Percentiles rank a stretch among this genome's conserved stretches.
Conservation (phyloP, 1,284 basidiomycete species). For the Omphalotus olearius region DNA sequence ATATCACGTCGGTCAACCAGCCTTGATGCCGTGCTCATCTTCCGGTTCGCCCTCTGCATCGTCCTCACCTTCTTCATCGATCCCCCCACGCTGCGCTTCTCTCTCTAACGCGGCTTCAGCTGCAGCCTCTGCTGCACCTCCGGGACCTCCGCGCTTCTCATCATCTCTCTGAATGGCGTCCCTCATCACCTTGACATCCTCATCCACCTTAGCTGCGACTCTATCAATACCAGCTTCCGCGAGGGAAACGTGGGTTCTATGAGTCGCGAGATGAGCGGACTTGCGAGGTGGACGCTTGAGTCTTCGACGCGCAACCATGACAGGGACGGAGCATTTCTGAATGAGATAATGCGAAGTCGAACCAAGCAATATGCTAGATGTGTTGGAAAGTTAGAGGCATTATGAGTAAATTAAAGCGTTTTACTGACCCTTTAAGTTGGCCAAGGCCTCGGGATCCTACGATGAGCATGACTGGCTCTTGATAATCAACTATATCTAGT, state of each 20-base stretch:
- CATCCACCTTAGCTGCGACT: slow-evolving; percentile 68
- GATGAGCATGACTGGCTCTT: slow-evolving; percentile 90
- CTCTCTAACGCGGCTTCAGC: slow-evolving; percentile 7
- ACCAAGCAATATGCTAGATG: slow-evolving; percentile 82
- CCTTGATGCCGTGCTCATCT: slow-evolving; percentile 38
- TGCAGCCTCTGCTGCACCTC: slow-evolving; percentile 9
- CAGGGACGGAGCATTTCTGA: slow-evolving; percentile 87
- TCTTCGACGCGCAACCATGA: slow-evolving; percentile 86
- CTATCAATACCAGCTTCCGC: slow-evolving; percentile 84
- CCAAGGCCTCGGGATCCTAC: slow-evolving; percentile 92
- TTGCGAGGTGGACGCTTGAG: slow-evolving; percentile 71
- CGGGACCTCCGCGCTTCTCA: slow-evolving; percentile 37
- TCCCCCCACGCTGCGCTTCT: background rate
- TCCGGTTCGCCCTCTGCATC: slow-evolving; percentile 10
- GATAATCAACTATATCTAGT: slow-evolving; percentile 89
- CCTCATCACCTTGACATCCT: slow-evolving; percentile 67
- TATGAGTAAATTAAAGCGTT: slow-evolving; percentile 1
- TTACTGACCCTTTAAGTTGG: slow-evolving; percentile 80
- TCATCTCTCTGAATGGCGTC: slow-evolving; percentile 67
- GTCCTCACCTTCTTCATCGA: slow-evolving; percentile 10
- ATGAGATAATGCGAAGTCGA: slow-evolving; percentile 97
- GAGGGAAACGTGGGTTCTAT: slow-evolving; percentile 75
- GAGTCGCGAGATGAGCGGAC: slow-evolving; percentile 59
- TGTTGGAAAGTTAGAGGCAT: slow-evolving; percentile 3
- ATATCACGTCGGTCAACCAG: slow-evolving; percentile 20